These are phyloP conservation scores for Carex cristatella DNA, from an alignment of 176 grass and related monocot genomes.

Conservation along the genomic window DNA sequence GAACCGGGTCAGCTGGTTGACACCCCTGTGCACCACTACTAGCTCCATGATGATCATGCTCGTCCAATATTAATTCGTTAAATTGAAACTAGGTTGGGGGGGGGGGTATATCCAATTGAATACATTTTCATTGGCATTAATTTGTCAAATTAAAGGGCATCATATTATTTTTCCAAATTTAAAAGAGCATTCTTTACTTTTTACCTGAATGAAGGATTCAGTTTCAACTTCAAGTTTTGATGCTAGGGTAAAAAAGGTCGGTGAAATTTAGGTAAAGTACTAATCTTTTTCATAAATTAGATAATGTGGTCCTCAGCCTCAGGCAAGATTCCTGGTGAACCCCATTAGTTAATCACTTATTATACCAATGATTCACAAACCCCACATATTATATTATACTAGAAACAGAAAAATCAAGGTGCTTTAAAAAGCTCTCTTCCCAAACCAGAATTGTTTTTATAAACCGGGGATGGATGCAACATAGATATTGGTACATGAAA, in stretches of 20 bases:
- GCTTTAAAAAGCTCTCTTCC: not conserved
- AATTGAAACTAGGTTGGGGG: too few species aligned
- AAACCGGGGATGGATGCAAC: not conserved
- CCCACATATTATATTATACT: not conserved
- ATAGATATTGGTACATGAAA: not conserved
- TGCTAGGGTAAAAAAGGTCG: not conserved
- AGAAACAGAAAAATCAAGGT: not conserved
- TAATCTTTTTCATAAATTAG: not conserved
- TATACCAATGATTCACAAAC: not conserved
- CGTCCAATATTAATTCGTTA: too few species aligned
- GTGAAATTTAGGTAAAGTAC: not conserved
- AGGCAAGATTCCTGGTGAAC: not conserved
- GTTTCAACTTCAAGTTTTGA: not conserved
- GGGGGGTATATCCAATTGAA: too few species aligned
- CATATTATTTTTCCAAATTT: too few species aligned
- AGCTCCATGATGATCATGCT: too few species aligned
- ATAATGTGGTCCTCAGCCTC: not conserved
- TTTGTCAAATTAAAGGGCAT: too few species aligned
- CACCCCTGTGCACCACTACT: too few species aligned
- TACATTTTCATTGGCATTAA: too few species aligned
- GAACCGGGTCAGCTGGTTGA: too few species aligned
- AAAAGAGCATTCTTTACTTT: not conserved
- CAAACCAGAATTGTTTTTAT: not conserved
- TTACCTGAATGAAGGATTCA: not conserved
- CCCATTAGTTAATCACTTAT: not conserved